A percentile compares a stretch with the other conserved stretches of the same genome.
Conservation (phyloP, 345 rosid species). For the Pugionium cornutum region DNA sequence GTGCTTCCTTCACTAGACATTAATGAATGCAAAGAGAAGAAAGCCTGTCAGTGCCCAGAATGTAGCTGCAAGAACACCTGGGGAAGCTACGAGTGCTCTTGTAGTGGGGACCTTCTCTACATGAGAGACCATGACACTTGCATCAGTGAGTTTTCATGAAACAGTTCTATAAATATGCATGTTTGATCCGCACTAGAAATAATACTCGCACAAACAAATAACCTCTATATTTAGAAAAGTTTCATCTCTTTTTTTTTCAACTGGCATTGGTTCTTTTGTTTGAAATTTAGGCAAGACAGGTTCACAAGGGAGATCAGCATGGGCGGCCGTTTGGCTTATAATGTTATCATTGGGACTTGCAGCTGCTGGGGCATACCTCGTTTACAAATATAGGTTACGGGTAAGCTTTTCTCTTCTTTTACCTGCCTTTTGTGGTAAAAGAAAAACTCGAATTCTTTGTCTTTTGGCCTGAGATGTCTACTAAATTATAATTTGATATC, state of each 20-base stretch:
- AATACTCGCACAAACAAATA: background rate
- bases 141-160: conserved; percentile 65
- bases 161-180: background rate
- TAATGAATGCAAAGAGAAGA: conserved; percentile 90
- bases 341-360: conserved; percentile 76
- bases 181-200: background rate
- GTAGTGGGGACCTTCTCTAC: conserved; percentile 86
- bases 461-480: conserved; percentile 8
- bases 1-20: conserved; percentile 53
- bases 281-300: conserved; percentile 66
- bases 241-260: background rate
- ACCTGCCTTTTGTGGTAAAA: background rate
- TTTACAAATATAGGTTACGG: conserved; percentile 88
- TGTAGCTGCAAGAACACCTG: conserved; percentile 93
- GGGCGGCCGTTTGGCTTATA: conserved; percentile 93
- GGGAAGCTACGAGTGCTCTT: conserved; percentile 92
- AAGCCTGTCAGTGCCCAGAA: conserved; percentile 94
- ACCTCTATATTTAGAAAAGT: background rate
- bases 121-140: conserved; percentile 94
- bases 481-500: background rate
- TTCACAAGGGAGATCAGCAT: conserved; percentile 73
- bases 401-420: conserved; percentile 47
- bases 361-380: conserved; percentile 79
- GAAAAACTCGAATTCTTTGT: background rate
- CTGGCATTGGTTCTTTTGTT: background rate